Conservation (phyloP, 441 rosid genomes). For the Eugenia klotzschiana region DNA sequence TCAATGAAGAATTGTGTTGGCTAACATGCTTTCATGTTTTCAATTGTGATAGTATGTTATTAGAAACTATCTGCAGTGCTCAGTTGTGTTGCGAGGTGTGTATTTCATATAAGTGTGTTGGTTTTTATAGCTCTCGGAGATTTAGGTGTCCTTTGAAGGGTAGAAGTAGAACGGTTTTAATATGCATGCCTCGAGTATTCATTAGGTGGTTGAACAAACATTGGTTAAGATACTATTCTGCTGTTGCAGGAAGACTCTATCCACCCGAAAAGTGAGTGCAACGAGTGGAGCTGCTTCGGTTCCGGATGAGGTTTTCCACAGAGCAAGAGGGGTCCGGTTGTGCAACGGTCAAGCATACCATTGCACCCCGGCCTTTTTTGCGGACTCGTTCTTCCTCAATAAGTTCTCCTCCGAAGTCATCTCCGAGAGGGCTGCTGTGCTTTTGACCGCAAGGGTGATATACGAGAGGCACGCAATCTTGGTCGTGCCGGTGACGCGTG, state of each 20-base stretch:
- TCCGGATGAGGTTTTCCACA: slow-evolving; percentile 79
- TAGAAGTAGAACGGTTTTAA: not conserved
- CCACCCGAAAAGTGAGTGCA: slow-evolving; percentile 70
- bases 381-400: slow-evolving; percentile 82
- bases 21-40: not conserved
- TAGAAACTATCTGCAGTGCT: not conserved
- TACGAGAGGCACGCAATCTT: slow-evolving; percentile 84
- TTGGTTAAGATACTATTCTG: not conserved
- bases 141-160: not conserved
- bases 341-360: slow-evolving; percentile 90
- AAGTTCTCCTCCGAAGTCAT: slow-evolving; percentile 84
- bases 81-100: not conserved
- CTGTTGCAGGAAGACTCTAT: slow-evolving; percentile 57
- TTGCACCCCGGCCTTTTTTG: slow-evolving; percentile 83
- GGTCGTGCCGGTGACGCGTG: slow-evolving; percentile 81
- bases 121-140: not conserved
- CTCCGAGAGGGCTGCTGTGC: slow-evolving; percentile 53
- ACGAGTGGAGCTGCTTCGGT: slow-evolving; percentile 89
- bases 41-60: not conserved
- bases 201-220: not conserved
- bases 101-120: not conserved
- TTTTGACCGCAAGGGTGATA: slow-evolving; percentile 66
- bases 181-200: not conserved
- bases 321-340: slow-evolving; percentile 83
- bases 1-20: not conserved